Evolutionary conservation across 169 alveolate genomes (phyloP), one percentile per base, ranked within the genome.

Genomic region (Plasmodium fragile): DNA sequence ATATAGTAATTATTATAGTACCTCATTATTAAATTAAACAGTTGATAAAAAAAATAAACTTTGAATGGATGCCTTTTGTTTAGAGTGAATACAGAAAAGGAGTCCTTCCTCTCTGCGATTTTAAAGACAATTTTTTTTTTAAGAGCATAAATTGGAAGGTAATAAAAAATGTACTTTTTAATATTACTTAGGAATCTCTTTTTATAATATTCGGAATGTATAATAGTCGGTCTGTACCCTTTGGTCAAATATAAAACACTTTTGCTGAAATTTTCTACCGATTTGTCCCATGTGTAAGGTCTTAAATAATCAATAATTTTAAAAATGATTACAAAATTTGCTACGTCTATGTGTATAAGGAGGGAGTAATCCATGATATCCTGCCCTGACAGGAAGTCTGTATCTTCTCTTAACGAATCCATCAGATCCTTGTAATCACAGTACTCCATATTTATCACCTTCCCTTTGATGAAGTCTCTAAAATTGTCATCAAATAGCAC

Each of bases 221-320:
- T 89, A 77, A 89, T 89, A 3, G 94, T 89, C 22, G 94, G 94
- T 65, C 89, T 78, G 49, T 89, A 89, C 18, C 94, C 94, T 25
- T 89, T 89, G 6, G 94, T 89, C 45, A 89, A 89, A 78, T 89
- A 89, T 39, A 89, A 25, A 8, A 89, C 94, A 89, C 94, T 89
- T 79, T 89, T 89, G 69, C 94, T 78, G 49, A 89, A 89, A 65
- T 77, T 89, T 59, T 89, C 94, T 52, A 89, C 94, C 7, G 94
- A 78, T 78, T 89, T 89, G 28, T 89, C 94, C 94, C 94, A 89
- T 1, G 94, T 89, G 52, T 89, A 89, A 55, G 94, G 94, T 77
- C 94, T 52, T 78, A 89, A 89, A 32, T 89, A 89, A 72, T 89
- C 94, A 78, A 89, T 89, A 41, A 89, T 89, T 89, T 89, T 89